Percentiles rank a stretch among this genome's conserved stretches.
Conservation (phyloP, 306 rosid genomes). For the Dicorynia guianensis region DNA sequence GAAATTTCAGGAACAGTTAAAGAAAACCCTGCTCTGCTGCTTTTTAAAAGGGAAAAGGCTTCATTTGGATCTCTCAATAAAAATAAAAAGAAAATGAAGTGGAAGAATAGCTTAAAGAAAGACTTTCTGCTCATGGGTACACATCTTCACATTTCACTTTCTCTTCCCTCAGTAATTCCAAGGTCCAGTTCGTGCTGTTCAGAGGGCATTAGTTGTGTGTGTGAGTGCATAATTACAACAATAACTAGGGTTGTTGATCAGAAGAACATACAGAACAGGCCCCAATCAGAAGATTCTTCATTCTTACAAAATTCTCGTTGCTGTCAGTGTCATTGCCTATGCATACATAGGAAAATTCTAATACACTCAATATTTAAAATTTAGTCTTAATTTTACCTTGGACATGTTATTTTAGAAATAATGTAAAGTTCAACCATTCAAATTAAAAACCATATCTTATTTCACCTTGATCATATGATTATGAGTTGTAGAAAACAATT, state of each 20-base stretch:
- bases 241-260: background rate
- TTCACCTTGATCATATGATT: conserved; percentile 1
- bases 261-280: conserved; percentile 1
- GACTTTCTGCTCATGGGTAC: background rate
- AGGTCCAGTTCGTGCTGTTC: background rate
- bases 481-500: background rate
- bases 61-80: conserved; percentile 2
- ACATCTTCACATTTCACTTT: conserved; percentile 12
- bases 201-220: background rate
- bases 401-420: conserved; percentile 12
- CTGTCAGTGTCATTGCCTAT: background rate
- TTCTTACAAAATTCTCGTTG: background rate
- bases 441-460: background rate
- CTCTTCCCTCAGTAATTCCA: conserved; percentile 3
- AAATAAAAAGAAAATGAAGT: conserved; percentile 27
- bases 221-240: background rate
- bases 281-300: background rate
- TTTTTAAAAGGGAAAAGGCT: background rate
- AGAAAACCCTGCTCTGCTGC: background rate
- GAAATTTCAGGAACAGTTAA: conserved; percentile 12
- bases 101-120: background rate
- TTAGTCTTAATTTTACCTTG: conserved; percentile 11
- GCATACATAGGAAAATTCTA: conserved; percentile 12
- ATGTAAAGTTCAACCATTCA: background rate
- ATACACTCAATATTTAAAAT: background rate